Evolutionary conservation across 106 monocot species (phyloP).

Genomic region (Acorus calamus): DNA sequence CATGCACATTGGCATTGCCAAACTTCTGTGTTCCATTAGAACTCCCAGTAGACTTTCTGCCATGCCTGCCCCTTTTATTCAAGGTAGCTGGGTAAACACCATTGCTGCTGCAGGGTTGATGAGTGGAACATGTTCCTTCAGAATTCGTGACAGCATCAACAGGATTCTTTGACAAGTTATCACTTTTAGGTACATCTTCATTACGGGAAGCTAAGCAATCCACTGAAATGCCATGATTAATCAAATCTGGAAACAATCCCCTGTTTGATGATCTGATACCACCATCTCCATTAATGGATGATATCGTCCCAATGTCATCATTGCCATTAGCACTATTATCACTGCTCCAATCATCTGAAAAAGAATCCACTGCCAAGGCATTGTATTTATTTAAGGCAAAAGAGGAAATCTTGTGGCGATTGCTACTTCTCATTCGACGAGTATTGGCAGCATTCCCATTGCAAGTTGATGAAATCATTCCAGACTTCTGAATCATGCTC

Average conservation of each 20-base stretch:
- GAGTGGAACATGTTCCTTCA: constrained; percentile 31
- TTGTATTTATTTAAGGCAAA: constrained; percentile 1
- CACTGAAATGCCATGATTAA: constrained; percentile 1
- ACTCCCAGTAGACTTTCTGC: constrained; percentile 22
- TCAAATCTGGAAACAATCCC: constrained; percentile 4
- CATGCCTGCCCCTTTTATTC: constrained; percentile 31
- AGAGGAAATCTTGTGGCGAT: not conserved
- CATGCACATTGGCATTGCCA: constrained; percentile 1
- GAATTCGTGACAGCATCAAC: constrained; percentile 6
- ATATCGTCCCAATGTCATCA: constrained; percentile 14
- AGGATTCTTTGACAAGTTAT: constrained; percentile 6
- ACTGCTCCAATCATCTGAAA: constrained; percentile 16
- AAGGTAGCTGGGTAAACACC: constrained; percentile 28
- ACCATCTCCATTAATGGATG: constrained; percentile 12
- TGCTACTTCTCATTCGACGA: not conserved
- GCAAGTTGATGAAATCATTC: constrained; percentile 4
- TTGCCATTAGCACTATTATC: constrained; percentile 16
- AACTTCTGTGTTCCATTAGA: constrained; percentile 8
- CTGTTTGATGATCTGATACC: constrained; percentile 7
- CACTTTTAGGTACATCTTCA: not conserved
- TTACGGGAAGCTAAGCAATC: constrained; percentile 3
- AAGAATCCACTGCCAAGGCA: constrained; percentile 3
- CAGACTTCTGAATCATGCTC: constrained; percentile 4
- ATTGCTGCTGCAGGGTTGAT: constrained; percentile 35
- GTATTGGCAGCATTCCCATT: not conserved